These are phyloP conservation scores for Epichloe baconii DNA, from an alignment of 2,329 filamentous ascomycete genomes.

Conservation along the genomic window DNA sequence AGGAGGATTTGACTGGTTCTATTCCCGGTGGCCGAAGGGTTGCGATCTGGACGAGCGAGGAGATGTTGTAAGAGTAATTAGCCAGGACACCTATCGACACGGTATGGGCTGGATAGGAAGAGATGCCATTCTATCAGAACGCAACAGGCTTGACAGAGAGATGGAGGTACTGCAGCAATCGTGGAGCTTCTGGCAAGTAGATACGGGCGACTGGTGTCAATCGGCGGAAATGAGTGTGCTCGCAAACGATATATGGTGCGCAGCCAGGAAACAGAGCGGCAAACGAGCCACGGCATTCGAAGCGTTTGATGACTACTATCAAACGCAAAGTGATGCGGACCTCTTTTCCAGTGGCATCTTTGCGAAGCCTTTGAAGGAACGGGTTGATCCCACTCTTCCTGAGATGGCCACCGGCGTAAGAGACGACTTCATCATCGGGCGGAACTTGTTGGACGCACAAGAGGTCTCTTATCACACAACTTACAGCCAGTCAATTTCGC, in stretches of 20 bases:
- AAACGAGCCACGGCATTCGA: conserved; percentile 27
- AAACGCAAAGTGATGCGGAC: conserved; percentile 54
- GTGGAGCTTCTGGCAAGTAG: conserved; percentile 56
- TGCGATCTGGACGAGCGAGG: conserved; percentile 55
- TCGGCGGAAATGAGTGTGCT: conserved; percentile 26
- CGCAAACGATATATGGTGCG: conserved; percentile 13
- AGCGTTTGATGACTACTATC: conserved; percentile 40
- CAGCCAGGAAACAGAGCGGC: conserved; percentile 2
- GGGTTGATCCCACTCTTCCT: conserved; percentile 51
- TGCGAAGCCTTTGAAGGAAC: conserved; percentile 30
- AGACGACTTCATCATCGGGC: conserved; percentile 39
- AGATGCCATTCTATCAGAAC: conserved; percentile 34
- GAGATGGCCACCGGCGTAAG: conserved; percentile 31
- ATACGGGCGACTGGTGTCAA: conserved; percentile 44
- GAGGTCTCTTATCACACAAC: conserved; percentile 17
- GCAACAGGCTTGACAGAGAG: conserved; percentile 31
- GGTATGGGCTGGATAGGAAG: conserved; percentile 69
- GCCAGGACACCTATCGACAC: conserved; percentile 60
- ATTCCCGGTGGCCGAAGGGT: conserved; percentile 61
- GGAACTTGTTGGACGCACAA: conserved; percentile 34
- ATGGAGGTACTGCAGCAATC: conserved; percentile 51
- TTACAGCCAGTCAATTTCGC: conserved; percentile 15
- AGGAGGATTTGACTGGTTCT: conserved; percentile 83
- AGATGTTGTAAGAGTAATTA: conserved; percentile 62
- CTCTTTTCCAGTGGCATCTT: conserved; percentile 38